A percentile compares a stretch with the other conserved stretches of the same genome.
Conservation (phyloP, 306 rosid genomes). For the Prunus mira region DNA sequence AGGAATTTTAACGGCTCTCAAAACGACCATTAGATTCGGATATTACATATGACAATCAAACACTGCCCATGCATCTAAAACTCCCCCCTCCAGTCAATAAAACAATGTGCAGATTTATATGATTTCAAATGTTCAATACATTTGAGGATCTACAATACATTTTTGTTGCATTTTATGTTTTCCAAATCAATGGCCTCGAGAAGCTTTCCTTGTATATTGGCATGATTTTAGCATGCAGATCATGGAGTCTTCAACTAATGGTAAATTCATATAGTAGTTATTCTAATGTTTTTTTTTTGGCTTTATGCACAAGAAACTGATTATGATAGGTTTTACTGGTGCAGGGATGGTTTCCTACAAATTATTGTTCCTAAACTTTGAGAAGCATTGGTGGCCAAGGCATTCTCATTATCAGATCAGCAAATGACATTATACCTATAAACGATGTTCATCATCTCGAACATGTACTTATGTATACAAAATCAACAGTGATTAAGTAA, state of each 20-base stretch:
- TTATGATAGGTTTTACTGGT: slow-evolving; percentile 5
- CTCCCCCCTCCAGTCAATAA: background rate
- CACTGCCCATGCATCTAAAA: background rate
- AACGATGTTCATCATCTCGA: slow-evolving; percentile 6
- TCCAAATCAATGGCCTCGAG: background rate
- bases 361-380: slow-evolving; percentile 59
- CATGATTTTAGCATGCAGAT: background rate
- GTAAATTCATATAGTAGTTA: background rate
- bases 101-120: background rate
- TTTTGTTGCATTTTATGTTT: background rate
- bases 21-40: background rate
- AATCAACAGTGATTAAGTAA: background rate
- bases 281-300: background rate
- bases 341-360: slow-evolving; percentile 81
- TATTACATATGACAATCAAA: background rate
- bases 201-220: background rate
- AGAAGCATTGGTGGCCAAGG: slow-evolving; percentile 21
- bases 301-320: slow-evolving; percentile 4
- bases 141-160: background rate
- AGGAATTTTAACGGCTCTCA: background rate
- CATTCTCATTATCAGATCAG: background rate
- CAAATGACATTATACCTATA: background rate
- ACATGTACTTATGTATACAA: no score
- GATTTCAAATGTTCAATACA: background rate
- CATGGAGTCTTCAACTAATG: background rate